A percentile compares a stretch with the other conserved stretches of the same genome.
Conservation (phyloP, 345 rosid genomes). For the Carallia brachiata region DNA sequence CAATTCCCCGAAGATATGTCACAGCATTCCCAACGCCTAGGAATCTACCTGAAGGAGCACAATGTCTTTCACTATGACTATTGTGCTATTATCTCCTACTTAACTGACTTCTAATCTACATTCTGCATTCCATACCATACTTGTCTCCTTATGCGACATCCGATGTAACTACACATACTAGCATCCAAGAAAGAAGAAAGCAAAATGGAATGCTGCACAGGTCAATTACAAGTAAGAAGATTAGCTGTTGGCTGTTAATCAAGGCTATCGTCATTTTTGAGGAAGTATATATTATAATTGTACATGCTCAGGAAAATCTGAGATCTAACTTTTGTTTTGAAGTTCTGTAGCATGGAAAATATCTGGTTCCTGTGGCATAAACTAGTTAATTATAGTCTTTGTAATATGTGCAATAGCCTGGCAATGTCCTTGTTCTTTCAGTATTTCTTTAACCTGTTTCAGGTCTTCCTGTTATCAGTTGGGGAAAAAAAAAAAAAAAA, state of each 20-base stretch:
- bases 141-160: neutral
- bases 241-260: constrained; percentile 16
- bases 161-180: constrained; percentile 16
- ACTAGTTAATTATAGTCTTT: constrained; percentile 26
- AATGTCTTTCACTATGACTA: constrained; percentile 80
- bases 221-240: constrained; percentile 24
- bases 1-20: constrained; percentile 67
- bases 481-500: neutral
- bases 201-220: constrained; percentile 22
- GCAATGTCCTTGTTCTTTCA: neutral
- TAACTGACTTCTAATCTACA: constrained; percentile 21
- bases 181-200: constrained; percentile 26
- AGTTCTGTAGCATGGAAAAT: constrained; percentile 29
- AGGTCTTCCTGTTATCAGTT: constrained; percentile 13
- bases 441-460: neutral
- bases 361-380: constrained; percentile 28
- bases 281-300: constrained; percentile 38
- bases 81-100: constrained; percentile 15
- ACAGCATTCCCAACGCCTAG: constrained; percentile 69
- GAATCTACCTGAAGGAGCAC: constrained; percentile 83
- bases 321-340: constrained; percentile 28
- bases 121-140: constrained; percentile 24
- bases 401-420: constrained; percentile 6
- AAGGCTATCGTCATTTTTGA: constrained; percentile 37
- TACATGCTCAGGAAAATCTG: constrained; percentile 37